phyloP scores from a whole-genome alignment of 441 rosid genomes.

The Populus hybrid region DNA sequence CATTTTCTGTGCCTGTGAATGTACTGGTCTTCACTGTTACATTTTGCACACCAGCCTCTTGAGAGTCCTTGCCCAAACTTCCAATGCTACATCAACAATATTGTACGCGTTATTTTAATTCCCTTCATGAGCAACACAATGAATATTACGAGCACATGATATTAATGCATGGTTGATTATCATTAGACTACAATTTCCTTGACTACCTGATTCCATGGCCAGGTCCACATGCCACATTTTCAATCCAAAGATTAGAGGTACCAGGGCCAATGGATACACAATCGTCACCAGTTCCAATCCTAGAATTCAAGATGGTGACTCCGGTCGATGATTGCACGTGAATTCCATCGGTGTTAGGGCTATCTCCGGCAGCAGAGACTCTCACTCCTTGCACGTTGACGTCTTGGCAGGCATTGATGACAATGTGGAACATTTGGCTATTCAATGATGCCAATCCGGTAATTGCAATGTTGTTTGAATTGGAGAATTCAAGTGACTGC shows the following conservation, averaged over 20 bases:
- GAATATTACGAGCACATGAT: too few relatives aligned
- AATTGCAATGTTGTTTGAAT: conserved; percentile 51
- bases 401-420: conserved; percentile 40
- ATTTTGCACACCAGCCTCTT: conserved; percentile 59
- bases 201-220: conserved; percentile 34
- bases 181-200: too few relatives aligned
- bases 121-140: too few relatives aligned
- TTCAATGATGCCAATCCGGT: conserved; percentile 54
- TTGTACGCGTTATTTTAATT: neutral
- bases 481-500: conserved; percentile 50
- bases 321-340: conserved; percentile 28
- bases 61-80: conserved; percentile 49
- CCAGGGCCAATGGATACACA: conserved; percentile 45
- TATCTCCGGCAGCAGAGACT: conserved; percentile 31
- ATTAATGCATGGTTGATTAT: too few relatives aligned
- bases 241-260: conserved; percentile 29
- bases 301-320: conserved; percentile 25
- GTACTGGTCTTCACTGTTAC: conserved; percentile 51
- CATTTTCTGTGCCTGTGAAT: conserved; percentile 55
- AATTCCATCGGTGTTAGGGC: conserved; percentile 48
- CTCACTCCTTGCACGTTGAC: conserved; percentile 38
- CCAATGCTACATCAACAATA: conserved; percentile 43
- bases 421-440: conserved; percentile 50
- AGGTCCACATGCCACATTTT: conserved; percentile 29
- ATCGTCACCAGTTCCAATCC: conserved; percentile 42